These are phyloP conservation scores for Arachnomyces sp. DNA, from an alignment of 2,329 filamentous ascomycete genomes.

Conservation along the genomic window DNA sequence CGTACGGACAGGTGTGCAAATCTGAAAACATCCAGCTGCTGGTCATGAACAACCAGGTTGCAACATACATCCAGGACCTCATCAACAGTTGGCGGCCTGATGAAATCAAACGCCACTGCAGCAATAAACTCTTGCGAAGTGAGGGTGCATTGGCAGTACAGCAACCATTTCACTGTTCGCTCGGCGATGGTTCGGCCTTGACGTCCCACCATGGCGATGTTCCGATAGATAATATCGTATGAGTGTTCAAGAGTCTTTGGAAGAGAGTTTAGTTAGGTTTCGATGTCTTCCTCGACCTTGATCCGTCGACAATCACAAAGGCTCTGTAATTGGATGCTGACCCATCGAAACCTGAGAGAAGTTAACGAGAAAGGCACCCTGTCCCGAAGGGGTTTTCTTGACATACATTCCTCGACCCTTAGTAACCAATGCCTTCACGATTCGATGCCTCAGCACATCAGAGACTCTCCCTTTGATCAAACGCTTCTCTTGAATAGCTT, in stretches of 20 bases:
- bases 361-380: slow-evolving; percentile 3
- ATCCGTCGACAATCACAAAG: slow-evolving; percentile 14
- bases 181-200: slow-evolving; percentile 6
- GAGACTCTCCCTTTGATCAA: slow-evolving; percentile 10
- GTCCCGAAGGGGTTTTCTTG: too few species aligned
- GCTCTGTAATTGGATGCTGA: slow-evolving; percentile 21
- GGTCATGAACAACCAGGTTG: slow-evolving; percentile 23
- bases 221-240: slow-evolving; percentile 8
- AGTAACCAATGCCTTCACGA: slow-evolving; percentile 13
- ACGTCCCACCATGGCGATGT: background rate
- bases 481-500: slow-evolving; percentile 10
- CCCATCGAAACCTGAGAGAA: slow-evolving; percentile 26
- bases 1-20: slow-evolving; percentile 26
- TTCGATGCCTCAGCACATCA: slow-evolving; percentile 15
- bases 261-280: slow-evolving; percentile 15
- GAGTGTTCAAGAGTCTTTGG: slow-evolving; percentile 12
- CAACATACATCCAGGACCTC: slow-evolving; percentile 18
- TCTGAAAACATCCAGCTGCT: slow-evolving; percentile 17
- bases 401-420: slow-evolving; percentile 25
- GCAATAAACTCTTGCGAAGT: slow-evolving; percentile 12
- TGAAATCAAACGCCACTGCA: too few species aligned
- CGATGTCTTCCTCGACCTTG: slow-evolving; percentile 16
- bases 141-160: slow-evolving; percentile 13
- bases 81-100: slow-evolving; percentile 12
- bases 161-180: slow-evolving; percentile 16